Base-by-base conservation (phyloP, 345 rosid species). In the Acer campestre region DNA sequence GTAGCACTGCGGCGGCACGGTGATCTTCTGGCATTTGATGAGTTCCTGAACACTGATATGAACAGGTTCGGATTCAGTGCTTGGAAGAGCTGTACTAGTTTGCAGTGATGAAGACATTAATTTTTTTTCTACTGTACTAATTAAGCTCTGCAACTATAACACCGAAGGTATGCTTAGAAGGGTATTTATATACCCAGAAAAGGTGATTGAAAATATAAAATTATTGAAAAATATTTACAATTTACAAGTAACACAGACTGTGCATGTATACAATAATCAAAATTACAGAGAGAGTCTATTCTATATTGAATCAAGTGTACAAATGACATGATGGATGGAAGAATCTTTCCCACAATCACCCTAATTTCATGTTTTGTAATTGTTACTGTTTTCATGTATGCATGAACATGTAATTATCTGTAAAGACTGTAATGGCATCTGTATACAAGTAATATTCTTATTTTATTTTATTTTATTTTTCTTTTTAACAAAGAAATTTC, bases 31-130 rank as follows among this genome's bases (percentile, higher is more conserved):
- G 61, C 70, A 16, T 75, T 80, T 85, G 35, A 70, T n/a, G 59
- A 82, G 80, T 58, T 85, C 88, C 46, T 82, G 78, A 70, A 82
- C 68, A 38, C 80, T 75, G 1, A 49, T 2, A 64, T 10, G 18
- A 23, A 35, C 55, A 6, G 25, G 25, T 48, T 31, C 46, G 16
- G 71, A 10, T 48, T 31, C 55, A 20, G 71, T 10, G 70, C 6
- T 63, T 48, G 49, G 61, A 29, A 46, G 29, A 35, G 14, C 29
- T 27, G 40, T 10, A 29, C 31, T 2, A 12, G 71, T 23, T 63
- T 59, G 6, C 23, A 76, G 48, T n/a, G 72, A 14, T 2, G 78
- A 69, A 42, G 79, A 79, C n/a, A 35, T 42, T 42, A 42, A 27
- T 29, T 29, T 10, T 29, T 29, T 10, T 27, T 46, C 59, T 25